Evolutionary conservation across 75 land plant species (phyloP).

Genomic region (Chamaecyparis obtusa): DNA sequence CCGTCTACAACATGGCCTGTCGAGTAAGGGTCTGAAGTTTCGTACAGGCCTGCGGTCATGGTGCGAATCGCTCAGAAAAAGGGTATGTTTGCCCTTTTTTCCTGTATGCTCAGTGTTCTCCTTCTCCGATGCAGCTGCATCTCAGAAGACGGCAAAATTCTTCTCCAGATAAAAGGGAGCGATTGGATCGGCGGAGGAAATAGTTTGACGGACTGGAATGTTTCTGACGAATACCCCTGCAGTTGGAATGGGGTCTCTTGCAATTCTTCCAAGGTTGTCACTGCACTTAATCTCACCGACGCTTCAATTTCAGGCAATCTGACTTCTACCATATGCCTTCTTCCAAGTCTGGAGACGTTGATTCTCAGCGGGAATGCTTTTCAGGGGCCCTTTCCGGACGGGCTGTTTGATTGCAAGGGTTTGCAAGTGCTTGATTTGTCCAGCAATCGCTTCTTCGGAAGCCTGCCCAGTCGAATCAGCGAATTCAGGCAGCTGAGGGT

Average conservation of each 20-base stretch:
- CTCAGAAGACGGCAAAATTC: constrained; percentile 49
- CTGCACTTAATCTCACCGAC: background rate
- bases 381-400: constrained; percentile 45
- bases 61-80: background rate
- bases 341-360: background rate
- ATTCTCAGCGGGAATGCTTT: constrained; percentile 29
- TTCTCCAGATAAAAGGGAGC: constrained; percentile 24
- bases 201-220: constrained; percentile 40
- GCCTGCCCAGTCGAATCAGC: constrained; percentile 39
- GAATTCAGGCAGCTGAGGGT: constrained; percentile 37
- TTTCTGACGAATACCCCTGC: constrained; percentile 58
- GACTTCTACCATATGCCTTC: constrained; percentile 13
- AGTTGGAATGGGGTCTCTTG: constrained; percentile 69
- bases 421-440: constrained; percentile 40
- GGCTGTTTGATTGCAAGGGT: constrained; percentile 28
- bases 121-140: background rate
- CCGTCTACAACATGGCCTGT: background rate
- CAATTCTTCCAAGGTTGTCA: constrained; percentile 6
- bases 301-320: background rate
- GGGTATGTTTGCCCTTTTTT: background rate
- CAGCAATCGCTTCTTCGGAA: constrained; percentile 27
- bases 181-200: constrained; percentile 26
- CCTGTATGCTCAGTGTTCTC: background rate
- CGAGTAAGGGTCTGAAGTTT: background rate
- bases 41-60: background rate